Evolutionary conservation across 257 asterid species (phyloP).

Genomic region (Nicotiana tomentosiformis): DNA sequence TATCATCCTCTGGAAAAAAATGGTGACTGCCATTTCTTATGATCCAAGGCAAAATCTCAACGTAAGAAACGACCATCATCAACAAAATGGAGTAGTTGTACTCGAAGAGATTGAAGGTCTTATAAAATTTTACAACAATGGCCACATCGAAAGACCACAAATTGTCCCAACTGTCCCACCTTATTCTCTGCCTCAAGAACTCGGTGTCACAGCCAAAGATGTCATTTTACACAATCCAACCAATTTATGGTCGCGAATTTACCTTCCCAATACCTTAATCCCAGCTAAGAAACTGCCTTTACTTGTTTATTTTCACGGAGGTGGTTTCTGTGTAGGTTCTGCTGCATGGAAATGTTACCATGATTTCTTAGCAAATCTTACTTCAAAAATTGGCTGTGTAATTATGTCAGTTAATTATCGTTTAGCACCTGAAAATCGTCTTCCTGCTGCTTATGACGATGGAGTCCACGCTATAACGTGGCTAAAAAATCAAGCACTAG

Average conservation of each 20-base stretch:
- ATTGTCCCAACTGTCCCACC: neutral
- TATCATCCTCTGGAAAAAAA: neutral
- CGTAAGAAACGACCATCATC: neutral
- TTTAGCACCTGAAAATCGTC: constrained; percentile 33
- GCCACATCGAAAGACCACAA: constrained; percentile 3
- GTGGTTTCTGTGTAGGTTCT: constrained; percentile 30
- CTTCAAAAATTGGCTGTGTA: constrained; percentile 22
- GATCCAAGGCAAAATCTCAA: constrained; percentile 8
- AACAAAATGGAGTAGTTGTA: neutral
- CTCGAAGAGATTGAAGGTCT: constrained; percentile 6
- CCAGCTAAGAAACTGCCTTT: constrained; percentile 20
- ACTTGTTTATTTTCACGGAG: constrained; percentile 31
- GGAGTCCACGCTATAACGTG: constrained; percentile 22
- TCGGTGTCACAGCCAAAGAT: neutral
- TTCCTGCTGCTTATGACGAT: constrained; percentile 35
- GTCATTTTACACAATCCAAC: neutral
- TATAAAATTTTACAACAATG: constrained; percentile 11
- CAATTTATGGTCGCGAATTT: constrained; percentile 7
- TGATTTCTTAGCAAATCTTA: constrained; percentile 23
- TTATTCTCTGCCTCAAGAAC: neutral
- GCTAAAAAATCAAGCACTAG: constrained; percentile 20
- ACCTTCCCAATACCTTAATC: neutral
- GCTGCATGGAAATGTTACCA: constrained; percentile 30
- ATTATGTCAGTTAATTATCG: constrained; percentile 30
- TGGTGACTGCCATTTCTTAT: constrained; percentile 8